A percentile compares a stretch with the other conserved stretches of the same genome.
phyloP scores from a whole-genome alignment of 345 rosid species.

The Rhodamnia rubescens region DNA sequence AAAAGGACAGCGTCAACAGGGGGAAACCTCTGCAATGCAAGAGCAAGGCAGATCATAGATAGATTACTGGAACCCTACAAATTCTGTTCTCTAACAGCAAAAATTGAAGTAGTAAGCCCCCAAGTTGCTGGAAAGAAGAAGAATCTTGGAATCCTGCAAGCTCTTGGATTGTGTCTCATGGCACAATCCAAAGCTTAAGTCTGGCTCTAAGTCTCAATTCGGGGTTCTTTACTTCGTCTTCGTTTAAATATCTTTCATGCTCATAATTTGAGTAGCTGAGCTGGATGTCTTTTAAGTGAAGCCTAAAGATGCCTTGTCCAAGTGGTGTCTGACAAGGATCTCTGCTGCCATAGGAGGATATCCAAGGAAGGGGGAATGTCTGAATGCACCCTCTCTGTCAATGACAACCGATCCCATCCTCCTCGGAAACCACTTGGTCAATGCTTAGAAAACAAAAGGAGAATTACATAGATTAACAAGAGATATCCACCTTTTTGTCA shows the following conservation, averaged over 20 bases:
- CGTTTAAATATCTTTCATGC: background rate
- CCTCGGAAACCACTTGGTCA: background rate
- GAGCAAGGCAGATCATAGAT: background rate
- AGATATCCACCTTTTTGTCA: background rate
- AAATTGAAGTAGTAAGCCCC: background rate
- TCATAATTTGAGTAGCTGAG: background rate
- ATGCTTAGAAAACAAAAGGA: background rate
- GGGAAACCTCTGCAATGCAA: background rate
- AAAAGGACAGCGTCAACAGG: background rate
- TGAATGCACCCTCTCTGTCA: background rate
- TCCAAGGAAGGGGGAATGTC: background rate
- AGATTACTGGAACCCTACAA: background rate
- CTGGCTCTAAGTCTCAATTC: background rate
- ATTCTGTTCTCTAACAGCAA: background rate
- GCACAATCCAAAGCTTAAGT: background rate
- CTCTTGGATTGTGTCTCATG: background rate
- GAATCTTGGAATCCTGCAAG: background rate
- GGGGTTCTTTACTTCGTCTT: background rate
- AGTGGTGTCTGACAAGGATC: background rate
- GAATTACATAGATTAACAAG: background rate
- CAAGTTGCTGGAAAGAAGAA: background rate
- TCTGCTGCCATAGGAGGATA: background rate
- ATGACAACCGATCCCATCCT: background rate
- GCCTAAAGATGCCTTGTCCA: background rate
- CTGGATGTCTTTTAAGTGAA: background rate